Percentiles rank a stretch among this genome's conserved stretches.
phyloP scores from a whole-genome alignment of 2,329 filamentous ascomycete genomes.

The Trichoderma atroviride region DNA sequence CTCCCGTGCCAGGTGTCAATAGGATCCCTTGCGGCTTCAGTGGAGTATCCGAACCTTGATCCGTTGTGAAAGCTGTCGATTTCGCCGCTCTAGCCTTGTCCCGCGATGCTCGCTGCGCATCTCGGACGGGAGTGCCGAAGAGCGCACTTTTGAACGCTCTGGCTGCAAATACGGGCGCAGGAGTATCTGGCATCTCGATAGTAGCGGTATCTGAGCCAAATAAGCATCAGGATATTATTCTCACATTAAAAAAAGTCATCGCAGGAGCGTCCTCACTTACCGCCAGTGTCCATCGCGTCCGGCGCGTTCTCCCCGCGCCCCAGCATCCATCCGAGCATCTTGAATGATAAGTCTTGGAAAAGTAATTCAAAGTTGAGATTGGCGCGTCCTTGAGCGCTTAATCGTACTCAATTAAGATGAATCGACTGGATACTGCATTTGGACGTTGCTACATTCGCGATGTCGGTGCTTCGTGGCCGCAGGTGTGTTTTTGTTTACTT shows the following conservation, averaged over 20 bases:
- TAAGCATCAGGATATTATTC: neutral
- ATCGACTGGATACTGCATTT: neutral
- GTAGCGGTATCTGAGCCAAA: constrained; percentile 46
- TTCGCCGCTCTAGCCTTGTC: constrained; percentile 32
- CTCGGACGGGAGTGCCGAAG: constrained; percentile 60
- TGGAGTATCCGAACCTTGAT: constrained; percentile 48
- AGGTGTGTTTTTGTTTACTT: constrained; percentile 24
- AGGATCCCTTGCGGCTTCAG: constrained; percentile 61
- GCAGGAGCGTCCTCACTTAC: constrained; percentile 30
- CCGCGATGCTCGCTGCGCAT: constrained; percentile 39
- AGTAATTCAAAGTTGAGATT: neutral
- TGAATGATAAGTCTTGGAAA: constrained; percentile 13
- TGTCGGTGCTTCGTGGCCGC: neutral
- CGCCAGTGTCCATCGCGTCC: constrained; percentile 36
- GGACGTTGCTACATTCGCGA: neutral
- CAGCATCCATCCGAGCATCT: constrained; percentile 64
- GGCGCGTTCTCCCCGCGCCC: constrained; percentile 48
- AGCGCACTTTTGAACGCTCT: constrained; percentile 65
- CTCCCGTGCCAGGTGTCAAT: constrained; percentile 64
- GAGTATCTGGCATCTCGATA: constrained; percentile 64
- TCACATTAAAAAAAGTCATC: neutral
- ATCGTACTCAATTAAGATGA: neutral
- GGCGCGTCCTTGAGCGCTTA: neutral
- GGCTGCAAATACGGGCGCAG: constrained; percentile 67
- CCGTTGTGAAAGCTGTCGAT: constrained; percentile 26